These are phyloP conservation scores for Aspergillus arachidicola DNA, from an alignment of 2,329 filamentous ascomycete species.

Conservation along the genomic window DNA sequence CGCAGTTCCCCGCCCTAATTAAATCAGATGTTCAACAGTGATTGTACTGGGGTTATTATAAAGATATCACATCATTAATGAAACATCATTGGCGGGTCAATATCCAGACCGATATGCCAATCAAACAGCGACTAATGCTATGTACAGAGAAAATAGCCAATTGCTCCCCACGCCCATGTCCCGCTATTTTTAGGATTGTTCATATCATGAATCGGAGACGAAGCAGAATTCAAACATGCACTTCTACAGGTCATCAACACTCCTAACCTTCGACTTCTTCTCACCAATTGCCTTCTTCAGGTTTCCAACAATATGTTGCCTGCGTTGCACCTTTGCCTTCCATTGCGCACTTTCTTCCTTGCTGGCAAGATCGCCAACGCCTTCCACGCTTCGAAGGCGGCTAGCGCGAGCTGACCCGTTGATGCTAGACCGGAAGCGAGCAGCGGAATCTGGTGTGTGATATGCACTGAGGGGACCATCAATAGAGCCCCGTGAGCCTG, in stretches of 20 bases:
- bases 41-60: background rate
- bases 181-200: conserved; percentile 9
- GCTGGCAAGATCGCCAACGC: conserved; percentile 24
- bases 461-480: conserved; percentile 39
- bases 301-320: conserved; percentile 37
- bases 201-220: conserved; percentile 11
- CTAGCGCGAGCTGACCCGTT: conserved; percentile 38
- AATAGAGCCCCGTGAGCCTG: conserved; percentile 39
- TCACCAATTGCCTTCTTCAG: conserved; percentile 40
- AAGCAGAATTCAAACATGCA: conserved; percentile 6
- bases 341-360: conserved; percentile 37
- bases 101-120: background rate
- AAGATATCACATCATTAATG: background rate
- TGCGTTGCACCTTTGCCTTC: conserved; percentile 39
- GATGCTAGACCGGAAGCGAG: conserved; percentile 38
- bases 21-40: background rate
- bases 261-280: conserved; percentile 37
- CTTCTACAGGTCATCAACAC: conserved; percentile 34
- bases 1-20: background rate
- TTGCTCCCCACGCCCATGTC: conserved; percentile 11
- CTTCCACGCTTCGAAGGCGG: conserved; percentile 35
- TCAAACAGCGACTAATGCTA: conserved; percentile 6
- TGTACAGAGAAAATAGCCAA: conserved; percentile 9
- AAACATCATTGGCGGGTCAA: background rate
- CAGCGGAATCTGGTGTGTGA: conserved; percentile 45